Base-by-base conservation (phyloP, 768 basidiomycete genomes). In the Neoboletus magnificus region DNA sequence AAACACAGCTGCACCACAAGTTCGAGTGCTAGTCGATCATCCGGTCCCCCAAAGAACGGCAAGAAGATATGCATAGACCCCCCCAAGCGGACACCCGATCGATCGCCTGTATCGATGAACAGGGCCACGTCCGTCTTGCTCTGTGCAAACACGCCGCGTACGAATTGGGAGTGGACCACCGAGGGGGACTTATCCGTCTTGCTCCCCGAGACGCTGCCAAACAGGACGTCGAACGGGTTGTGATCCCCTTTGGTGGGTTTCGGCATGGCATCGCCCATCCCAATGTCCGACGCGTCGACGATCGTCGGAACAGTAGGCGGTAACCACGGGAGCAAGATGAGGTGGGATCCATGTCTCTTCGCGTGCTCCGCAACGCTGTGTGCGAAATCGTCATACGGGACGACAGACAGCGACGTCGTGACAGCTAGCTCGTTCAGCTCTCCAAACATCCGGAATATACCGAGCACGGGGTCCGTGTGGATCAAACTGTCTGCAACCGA, bases 21-120 rank as follows among this genome's bases (percentile, higher is more conserved):
- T 30, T 89, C 84, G 35, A 98, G 74, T 0, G 93, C 91, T 18
- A 93, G 77, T 3, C 96, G 79, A 67, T 97, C 95, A 69, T 98
- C 96, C 0, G 93, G 89, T 0, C 96, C 96, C 23, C 96, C 96
- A 68, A 93, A 90, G 81, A 98, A 98, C 0, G 93, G 90, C 13
- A 97, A 64, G 72, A 93, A 89, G 15, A 98, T 61, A 65, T 92
- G 89, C 64, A 85, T 79, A 10, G 63, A 69, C 39, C 72, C 73
- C 44, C 69, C 69, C 27, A 54, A 2, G 22, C 46, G 62, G 41
- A 59, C 56, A 0, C 64, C 60, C 32, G 65, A 49, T 10, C 61
- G 62, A 50, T 76, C 73, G 36, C 78, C 79, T 44, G 82, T 79
- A 64, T 97, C 93, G 45, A 98, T 80, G 65, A 87, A 93, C 11